A percentile compares a stretch with the other conserved stretches of the same genome.
These are phyloP conservation scores for Globisporangium cylindrosporum DNA, from an alignment of 352 stramenopile species.

Conservation along the genomic window DNA sequence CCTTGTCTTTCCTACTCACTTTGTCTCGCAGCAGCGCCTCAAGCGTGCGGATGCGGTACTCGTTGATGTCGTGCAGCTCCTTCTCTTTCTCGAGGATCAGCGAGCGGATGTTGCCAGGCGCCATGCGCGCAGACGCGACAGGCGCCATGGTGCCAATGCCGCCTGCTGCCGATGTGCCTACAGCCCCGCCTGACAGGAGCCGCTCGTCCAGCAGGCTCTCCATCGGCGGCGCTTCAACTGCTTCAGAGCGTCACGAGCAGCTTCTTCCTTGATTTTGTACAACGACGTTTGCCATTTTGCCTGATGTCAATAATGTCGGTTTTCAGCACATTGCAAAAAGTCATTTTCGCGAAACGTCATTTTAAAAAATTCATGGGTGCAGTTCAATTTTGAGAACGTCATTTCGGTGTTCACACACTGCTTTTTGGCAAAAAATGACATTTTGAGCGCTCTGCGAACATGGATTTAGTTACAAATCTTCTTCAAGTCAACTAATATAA, in stretches of 20 bases:
- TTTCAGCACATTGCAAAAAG: no score
- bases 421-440: no score
- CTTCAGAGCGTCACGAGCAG: not conserved
- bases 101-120: constrained; percentile 72
- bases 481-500: no score
- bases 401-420: no score
- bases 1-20: constrained; percentile 16
- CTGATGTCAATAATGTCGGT: no score
- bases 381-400: no score
- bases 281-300: not conserved
- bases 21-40: constrained; percentile 79
- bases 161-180: not conserved
- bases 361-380: no score
- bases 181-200: not conserved
- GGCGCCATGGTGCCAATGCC: constrained; percentile 1
- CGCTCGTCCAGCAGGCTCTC: constrained; percentile 15
- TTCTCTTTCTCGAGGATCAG: constrained; percentile 90
- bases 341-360: no score
- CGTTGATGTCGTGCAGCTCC: constrained; percentile 92
- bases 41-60: constrained; percentile 84
- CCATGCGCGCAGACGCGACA: constrained; percentile 23
- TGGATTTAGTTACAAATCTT: no score
- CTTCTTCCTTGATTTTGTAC: not conserved
- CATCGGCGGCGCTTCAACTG: not conserved
- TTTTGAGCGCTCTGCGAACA: no score